phyloP scores from a whole-genome alignment of 768 basidiomycete genomes.

The Pleurotus ostreatus region DNA sequence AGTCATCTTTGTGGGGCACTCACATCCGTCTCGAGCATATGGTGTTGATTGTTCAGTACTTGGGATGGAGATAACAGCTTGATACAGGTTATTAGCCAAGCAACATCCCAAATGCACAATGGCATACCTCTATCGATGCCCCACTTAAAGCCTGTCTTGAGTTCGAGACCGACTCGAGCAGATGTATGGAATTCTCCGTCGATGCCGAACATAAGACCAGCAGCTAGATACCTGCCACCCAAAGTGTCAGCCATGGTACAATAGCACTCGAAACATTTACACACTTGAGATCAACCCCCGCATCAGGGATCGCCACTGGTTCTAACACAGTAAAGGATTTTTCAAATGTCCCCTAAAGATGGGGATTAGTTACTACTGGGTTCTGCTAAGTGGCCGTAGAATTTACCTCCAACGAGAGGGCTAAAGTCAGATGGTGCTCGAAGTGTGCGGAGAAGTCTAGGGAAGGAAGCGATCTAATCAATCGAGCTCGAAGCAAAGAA shows the following conservation, averaged over 20 bases:
- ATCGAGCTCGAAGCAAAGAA: background rate
- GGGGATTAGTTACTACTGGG: background rate
- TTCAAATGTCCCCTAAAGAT: background rate
- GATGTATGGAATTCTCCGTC: background rate
- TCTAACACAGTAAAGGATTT: background rate
- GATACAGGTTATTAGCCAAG: background rate
- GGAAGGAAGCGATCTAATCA: background rate
- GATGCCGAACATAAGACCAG: too few species aligned
- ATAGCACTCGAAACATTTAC: background rate
- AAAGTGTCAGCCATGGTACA: too few species aligned
- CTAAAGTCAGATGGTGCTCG: background rate
- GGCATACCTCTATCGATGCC: background rate
- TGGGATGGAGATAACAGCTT: background rate
- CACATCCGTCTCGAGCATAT: background rate
- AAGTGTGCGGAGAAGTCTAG: background rate
- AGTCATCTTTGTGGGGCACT: background rate
- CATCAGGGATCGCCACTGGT: background rate
- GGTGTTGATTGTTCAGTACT: background rate
- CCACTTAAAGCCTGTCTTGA: background rate
- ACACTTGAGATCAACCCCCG: background rate
- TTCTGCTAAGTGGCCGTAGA: too few species aligned
- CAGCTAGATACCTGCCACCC: too few species aligned
- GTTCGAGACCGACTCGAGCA: background rate
- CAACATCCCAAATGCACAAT: background rate
- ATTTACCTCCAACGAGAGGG: background rate